Evolutionary conservation across 2,329 filamentous ascomycete genomes (phyloP), one percentile per base, ranked within the genome.

Genomic region (Trichoderma sp.): DNA sequence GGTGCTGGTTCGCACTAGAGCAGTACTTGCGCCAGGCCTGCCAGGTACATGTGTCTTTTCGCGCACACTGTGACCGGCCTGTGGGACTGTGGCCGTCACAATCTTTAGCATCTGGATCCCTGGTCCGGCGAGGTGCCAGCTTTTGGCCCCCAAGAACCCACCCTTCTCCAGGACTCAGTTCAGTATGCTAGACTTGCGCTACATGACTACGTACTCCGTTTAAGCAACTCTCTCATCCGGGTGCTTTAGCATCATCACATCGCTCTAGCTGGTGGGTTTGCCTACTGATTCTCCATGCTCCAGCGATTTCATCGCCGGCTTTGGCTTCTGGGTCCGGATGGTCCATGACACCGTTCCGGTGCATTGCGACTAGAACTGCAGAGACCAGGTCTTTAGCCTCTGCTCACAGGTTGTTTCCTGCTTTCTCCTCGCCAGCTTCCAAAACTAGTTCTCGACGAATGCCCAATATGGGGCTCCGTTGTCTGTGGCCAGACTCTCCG

Each of bases 71-170:
- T 70, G 30, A 4, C 9, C 39, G 39, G 26, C 15, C 5, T 51
- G 53, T 32, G 56, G 36, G 51, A 58, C 51, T 21, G 1, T 12
- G 18, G 15, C 56, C 56, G 56, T 58, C 56, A 58, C 56, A 28
- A 58, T 28, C 64, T 47, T 30, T 43, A 66, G 64, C 34, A 39
- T 14, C 34, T 62, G 12, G 30, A 43, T 21, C 64, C 64, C 24
- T 57, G 64, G 26, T 43, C 32, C 6, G 26, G 32, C 47, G n/a
- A 39, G 36, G 39, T 61, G 56, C 39, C n/a, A 47, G 15, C 56
- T 69, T 47, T 51, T 69, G 28, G 66, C 53, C 56, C 66, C 56
- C 56, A 69, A 51, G 34, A 26, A 47, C 62, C 24, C 32, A 60
- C 26, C 34, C 43, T 11, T 11, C 24, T 14, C 28, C 28, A 28